A percentile compares a stretch with the other conserved stretches of the same genome.
Conservation (phyloP, 306 rosid genomes). For the Acacia confusa region DNA sequence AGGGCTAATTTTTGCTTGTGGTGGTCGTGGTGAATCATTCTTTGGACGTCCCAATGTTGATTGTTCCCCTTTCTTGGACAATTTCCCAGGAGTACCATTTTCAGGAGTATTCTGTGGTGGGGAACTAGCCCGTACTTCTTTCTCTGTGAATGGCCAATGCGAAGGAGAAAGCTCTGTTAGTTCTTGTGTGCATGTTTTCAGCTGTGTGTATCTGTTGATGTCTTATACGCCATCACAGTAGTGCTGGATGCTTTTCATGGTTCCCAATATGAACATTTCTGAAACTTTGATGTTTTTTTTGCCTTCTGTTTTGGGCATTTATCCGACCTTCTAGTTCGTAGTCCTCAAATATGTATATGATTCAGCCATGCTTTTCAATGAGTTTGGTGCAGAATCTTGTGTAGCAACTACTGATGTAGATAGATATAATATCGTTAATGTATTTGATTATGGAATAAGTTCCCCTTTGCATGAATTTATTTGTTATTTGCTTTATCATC, state of each 20-base stretch:
- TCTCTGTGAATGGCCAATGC: constrained; percentile 34
- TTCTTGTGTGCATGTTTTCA: constrained; percentile 60
- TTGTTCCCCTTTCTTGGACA: constrained; percentile 57
- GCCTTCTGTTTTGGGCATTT: neutral
- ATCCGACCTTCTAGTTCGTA: neutral
- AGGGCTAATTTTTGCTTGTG: constrained; percentile 65
- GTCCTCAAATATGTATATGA: neutral
- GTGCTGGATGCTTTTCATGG: constrained; percentile 33
- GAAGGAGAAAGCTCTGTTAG: constrained; percentile 39
- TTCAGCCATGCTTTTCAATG: neutral
- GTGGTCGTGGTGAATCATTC: constrained; percentile 67
- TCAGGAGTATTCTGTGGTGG: constrained; percentile 76
- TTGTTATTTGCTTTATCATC: neutral
- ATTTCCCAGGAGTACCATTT: constrained; percentile 61
- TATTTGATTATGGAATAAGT: neutral
- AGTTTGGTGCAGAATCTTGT: neutral
- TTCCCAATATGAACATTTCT: constrained; percentile 6
- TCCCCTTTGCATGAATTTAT: neutral
- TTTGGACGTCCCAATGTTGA: constrained; percentile 51
- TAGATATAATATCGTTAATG: neutral
- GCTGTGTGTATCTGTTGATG: constrained; percentile 66
- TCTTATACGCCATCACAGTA: constrained; percentile 42
- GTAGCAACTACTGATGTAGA: neutral
- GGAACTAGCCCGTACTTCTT: constrained; percentile 63
- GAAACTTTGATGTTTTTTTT: neutral